Evolutionary conservation across 345 rosid genomes (phyloP), one percentile per base, ranked within the genome.

Genomic region (Toxicodendron radicans): DNA sequence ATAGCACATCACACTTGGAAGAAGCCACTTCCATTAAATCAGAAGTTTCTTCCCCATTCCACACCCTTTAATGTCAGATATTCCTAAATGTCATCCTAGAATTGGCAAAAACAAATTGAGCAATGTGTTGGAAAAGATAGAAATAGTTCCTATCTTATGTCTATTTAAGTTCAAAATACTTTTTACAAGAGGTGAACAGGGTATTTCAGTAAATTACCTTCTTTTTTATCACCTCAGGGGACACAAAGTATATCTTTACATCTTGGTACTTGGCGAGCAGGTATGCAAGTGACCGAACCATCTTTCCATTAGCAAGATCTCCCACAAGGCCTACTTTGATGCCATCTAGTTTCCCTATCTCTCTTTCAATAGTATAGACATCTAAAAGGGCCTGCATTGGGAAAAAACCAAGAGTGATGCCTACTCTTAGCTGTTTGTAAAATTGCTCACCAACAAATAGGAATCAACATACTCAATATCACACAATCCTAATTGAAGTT

Each of bases 301-400:
- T 95, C 80, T 98, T 89, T 73, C 97, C 99, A 53, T 95, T 91
- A 11, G 99, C 97, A 78, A 95, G 98, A 80, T 95, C 99, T 73
- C 99, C 99, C 11, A 95, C 99, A 71, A 95, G 88, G 24, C 90
- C 98, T 18, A 93, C 97, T 80, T 76, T 88, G 58, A 93, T 95
- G 73, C 92, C 97, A 73, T 93, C 97, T 78, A 95, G 82, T 81
- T 89, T 90, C 24, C 97, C 97, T 53, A 91, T 85, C 81, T 93
- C 99, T 69, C 97, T 84, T 64, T 91, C 93, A 53, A 95, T 88
- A 20, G 99, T 91, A 74, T 95, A 95, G 27, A 91, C 91, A 66
- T 95, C 98, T 71, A 95, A 83, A 52, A 95, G 96, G 70, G 99
- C 97, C 99, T 93, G 84, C 3, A n/a, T 43, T 10, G 24, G 7